A percentile compares a stretch with the other conserved stretches of the same genome.
Evolutionary conservation across 768 basidiomycete species (phyloP).

Genomic region (Leccinum arenicola): DNA sequence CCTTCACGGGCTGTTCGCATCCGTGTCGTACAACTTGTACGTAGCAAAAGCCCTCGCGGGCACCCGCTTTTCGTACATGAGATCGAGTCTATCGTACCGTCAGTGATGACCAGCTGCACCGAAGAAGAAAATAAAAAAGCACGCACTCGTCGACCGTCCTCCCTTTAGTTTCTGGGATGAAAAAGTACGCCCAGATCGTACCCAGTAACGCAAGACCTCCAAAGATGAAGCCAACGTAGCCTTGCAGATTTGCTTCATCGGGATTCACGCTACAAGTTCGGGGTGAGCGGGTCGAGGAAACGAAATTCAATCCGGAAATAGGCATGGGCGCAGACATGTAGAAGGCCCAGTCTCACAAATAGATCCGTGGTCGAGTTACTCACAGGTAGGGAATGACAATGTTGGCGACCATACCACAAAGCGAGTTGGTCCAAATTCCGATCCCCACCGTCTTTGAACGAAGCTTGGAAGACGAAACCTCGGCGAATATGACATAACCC

Average conservation of each 20-base stretch:
- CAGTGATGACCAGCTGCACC: background rate
- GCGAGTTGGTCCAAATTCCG: slow-evolving; percentile 24
- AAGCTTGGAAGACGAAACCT: slow-evolving; percentile 29
- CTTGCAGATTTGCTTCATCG: slow-evolving; percentile 25
- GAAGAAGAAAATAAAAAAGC: background rate
- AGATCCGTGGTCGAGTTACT: background rate
- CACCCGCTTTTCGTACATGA: too few species aligned
- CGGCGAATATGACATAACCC: slow-evolving; percentile 28
- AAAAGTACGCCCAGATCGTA: slow-evolving; percentile 26
- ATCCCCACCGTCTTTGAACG: slow-evolving; percentile 31
- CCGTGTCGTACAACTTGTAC: slow-evolving; percentile 11
- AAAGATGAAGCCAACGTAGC: slow-evolving; percentile 30
- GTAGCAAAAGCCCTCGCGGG: too few species aligned
- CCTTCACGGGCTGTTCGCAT: background rate
- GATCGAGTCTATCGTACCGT: slow-evolving; percentile 12
- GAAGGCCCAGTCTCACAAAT: background rate
- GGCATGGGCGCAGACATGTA: background rate
- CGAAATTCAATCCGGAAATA: background rate
- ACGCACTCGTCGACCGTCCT: slow-evolving; percentile 32
- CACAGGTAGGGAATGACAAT: slow-evolving; percentile 30
- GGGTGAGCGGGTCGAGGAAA: background rate
- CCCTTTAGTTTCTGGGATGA: slow-evolving; percentile 26
- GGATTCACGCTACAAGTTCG: slow-evolving; percentile 23
- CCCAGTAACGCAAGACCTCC: slow-evolving; percentile 23
- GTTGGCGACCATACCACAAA: slow-evolving; percentile 26